Conservation (phyloP, 116 monocot genomes). For the Trichopus zeylanicus region DNA sequence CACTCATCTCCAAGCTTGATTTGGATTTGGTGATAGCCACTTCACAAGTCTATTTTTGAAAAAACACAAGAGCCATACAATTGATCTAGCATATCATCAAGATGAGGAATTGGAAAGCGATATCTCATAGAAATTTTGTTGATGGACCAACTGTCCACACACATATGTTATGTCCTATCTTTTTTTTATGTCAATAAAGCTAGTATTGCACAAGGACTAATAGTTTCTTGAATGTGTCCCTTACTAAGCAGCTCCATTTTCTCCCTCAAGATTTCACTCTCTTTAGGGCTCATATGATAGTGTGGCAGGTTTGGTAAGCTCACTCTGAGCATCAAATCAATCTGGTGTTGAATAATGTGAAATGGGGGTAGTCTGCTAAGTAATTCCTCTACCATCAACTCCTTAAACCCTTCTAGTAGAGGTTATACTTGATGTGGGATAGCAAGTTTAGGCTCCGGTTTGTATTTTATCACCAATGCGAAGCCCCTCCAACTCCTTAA, state of each 20-base stretch:
- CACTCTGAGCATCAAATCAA: background rate
- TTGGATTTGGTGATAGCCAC: background rate
- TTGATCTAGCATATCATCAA: background rate
- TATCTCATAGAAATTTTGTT: background rate
- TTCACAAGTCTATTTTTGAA: conserved; percentile 5
- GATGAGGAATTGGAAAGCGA: background rate
- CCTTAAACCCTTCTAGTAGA: too few species aligned
- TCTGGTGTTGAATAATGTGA: too few species aligned
- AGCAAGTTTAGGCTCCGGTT: too few species aligned
- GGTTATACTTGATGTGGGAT: too few species aligned
- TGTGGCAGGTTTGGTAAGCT: background rate
- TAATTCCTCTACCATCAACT: too few species aligned
- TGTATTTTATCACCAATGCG: too few species aligned
- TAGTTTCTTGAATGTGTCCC: background rate
- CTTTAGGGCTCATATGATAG: background rate
- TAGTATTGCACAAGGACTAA: background rate
- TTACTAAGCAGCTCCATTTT: background rate
- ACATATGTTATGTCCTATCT: background rate
- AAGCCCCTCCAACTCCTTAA: too few species aligned
- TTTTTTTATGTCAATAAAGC: background rate
- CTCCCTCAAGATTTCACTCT: background rate
- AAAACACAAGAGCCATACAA: too few species aligned
- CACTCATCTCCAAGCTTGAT: background rate
- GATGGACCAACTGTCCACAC: background rate
- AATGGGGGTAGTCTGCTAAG: too few species aligned